Evolutionary conservation across 73 alveolate species (phyloP), one percentile per base, ranked within the genome.

Genomic region (Durusdinium trenchii): DNA sequence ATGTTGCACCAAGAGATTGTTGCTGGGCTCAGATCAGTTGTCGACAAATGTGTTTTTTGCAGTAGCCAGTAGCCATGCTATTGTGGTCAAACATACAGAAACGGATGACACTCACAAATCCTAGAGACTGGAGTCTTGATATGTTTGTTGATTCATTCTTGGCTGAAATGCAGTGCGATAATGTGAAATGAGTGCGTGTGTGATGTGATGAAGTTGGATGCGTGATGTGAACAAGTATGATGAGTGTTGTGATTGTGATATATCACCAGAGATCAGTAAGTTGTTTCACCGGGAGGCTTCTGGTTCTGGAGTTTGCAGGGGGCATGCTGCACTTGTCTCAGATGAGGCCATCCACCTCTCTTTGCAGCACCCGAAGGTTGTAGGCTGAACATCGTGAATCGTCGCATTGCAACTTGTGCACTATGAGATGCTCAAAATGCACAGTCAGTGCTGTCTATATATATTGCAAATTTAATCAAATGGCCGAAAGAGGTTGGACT

Each of bases 1-100:
- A 50, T 73, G 96, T 52, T 90, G 73, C 96, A 90, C 96, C 96
- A 90, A 40, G 96, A 90, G 78, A 67, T 90, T 90, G 96, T 43
- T 32, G 12, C 75, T 32, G 60, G 86, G 86, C 83, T n/a, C 73
- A 2, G 30, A 60, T n/a, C n/a, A n/a, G n/a, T n/a, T n/a, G n/a
- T 14, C 23, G 57, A 75, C 3, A 75, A 28, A 26, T 32, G 82
- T 32, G 20, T 40, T 23, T 47, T 64, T 75, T 40, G 18, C 57
- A 69, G 82, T 69, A 69, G 82, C 43, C 32, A 45, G 46, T 20
- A 28, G 32, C n/a, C n/a, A 6, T 52, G 69, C 51, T 23, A 81
- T 1, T 40, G 20, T 10, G 26, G 64, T 5, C 7, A 35, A n/a
- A 47, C 7, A 81, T 48, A 36, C 47, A 43, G 46, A 79, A 43